Base-by-base conservation (phyloP, 1,284 basidiomycete genomes). In the Ustilago trichophora region DNA sequence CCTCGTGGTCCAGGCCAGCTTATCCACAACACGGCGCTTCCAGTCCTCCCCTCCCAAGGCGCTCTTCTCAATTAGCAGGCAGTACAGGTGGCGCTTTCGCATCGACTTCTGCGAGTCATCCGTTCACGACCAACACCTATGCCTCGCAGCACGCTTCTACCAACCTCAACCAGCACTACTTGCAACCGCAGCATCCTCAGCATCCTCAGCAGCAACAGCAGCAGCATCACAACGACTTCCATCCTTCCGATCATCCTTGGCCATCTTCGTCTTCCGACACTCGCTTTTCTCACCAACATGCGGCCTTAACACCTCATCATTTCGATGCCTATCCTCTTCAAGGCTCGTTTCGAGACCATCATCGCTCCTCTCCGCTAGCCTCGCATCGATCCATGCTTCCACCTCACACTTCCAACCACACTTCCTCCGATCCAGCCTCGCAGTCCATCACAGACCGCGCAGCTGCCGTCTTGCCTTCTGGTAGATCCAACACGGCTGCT, bases 311-410 rank as follows among this genome's bases (percentile, higher is more conserved):
- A 15, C 2, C 26, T 4, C 48, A 48, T 4, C 22, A 18, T 2
- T 52, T 44, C 40, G 49, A 63, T n/a, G 35, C 43, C 6, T 56
- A 56, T 38, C 60, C 60, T 29, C 44, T 63, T 6, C 60, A 63
- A 11, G 40, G 32, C 11, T 41, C 53, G 6, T 16, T 32, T 18
- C 60, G 53, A 37, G 53, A 63, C n/a, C 31, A 47, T 2, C 48
- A 56, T 31, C 53, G 60, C 15, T 33, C 60, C 12, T 63, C 60
- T 27, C 60, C 60, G 4, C 36, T 43, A 12, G 31, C 53, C 3
- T 42, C 49, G 6, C 40, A 48, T 33, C 53, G 34, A 16, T 18
- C 44, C 35, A 52, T 56, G 48, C 53, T 40, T 13, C 53, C 49
- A 6, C 44, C 53, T 16, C 46, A 45, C n/a, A n/a, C 52, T 16